Base-by-base conservation (phyloP, 1,284 basidiomycete genomes). In the Leccinum griseonigrum region DNA sequence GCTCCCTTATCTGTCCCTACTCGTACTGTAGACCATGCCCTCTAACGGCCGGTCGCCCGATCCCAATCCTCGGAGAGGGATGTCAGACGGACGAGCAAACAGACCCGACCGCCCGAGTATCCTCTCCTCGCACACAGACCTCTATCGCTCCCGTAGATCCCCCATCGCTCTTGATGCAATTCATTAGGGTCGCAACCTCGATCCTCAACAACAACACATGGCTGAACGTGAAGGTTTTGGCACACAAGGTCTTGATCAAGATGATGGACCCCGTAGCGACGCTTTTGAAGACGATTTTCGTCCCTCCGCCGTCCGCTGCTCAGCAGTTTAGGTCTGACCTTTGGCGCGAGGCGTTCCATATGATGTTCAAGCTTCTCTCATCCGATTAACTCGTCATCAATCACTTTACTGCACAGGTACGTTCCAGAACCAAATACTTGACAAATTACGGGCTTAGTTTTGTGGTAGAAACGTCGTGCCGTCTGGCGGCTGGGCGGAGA, bases 401-500 rank as follows among this genome's bases (percentile, higher is more conserved):
- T 74, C 93, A 97, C 67, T 95, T 95, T 69, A 93, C 89, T 70
- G 91, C 95, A 1, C 93, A 94, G 85, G 92, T 90, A 61, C 58
- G 80, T 61, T 32, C 5, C 13, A 46, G 13, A n/a, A 54, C 13
- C 53, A 59, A 36, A 38, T 48, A 46, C 60, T 22, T 6, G 18
- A 7, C 22, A 26, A 31, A 63, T 60, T 52, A 57, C n/a, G 11
- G 29, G 22, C 61, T 71, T 9, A 70, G 60, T 63, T 61, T 26
- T 62, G 54, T 71, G 16, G 22, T 71, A 98, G 91, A 92, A 94
- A 84, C 88, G 95, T 57, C 87, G 96, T 58, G 93, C 95, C 1
- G 94, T 97, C 14, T 98, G 97, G 97, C 87, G 95, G 52, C 84
- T 98, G 14, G 94, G 93, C 3, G 96, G 96, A 16, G 97, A 99